Conservation (phyloP, 1,284 basidiomycete genomes). For the Ceratobasidium theobromae region DNA sequence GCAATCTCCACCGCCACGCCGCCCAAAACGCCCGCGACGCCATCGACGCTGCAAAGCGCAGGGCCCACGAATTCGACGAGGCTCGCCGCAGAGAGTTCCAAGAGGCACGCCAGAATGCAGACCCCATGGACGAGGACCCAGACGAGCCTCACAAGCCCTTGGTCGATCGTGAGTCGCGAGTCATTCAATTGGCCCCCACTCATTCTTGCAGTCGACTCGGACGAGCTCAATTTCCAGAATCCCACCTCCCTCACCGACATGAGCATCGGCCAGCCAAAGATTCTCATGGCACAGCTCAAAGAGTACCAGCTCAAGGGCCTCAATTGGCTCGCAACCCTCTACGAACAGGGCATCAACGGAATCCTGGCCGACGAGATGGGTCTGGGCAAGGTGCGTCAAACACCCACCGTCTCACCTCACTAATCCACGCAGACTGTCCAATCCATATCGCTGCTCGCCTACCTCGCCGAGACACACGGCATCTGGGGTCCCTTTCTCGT, state of each 20-base stretch:
- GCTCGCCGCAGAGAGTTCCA: constrained; percentile 72
- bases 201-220: constrained; percentile 72
- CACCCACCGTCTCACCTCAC: constrained; percentile 2
- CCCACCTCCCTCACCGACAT: constrained; percentile 90
- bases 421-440: constrained; percentile 73
- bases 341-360: constrained; percentile 99
- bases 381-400: constrained; percentile 72
- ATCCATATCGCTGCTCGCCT: constrained; percentile 95
- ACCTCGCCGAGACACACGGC: constrained; percentile 95
- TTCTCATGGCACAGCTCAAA: constrained; percentile 96
- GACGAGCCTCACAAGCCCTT: constrained; percentile 47
- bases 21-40: constrained; percentile 89
- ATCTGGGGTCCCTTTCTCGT: constrained; percentile 99
- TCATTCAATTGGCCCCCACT: not conserved
- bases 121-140: constrained; percentile 55
- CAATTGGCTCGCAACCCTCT: constrained; percentile 97
- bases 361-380: constrained; percentile 99
- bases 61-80: constrained; percentile 84
- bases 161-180: constrained; percentile 54
- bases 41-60: constrained; percentile 75
- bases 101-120: constrained; percentile 43
- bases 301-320: constrained; percentile 99
- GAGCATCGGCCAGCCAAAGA: constrained; percentile 89
- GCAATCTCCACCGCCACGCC: constrained; percentile 88
- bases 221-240: constrained; percentile 99